Base-by-base conservation (phyloP, 2,329 filamentous ascomycete species). In the Drechslera avenae region DNA sequence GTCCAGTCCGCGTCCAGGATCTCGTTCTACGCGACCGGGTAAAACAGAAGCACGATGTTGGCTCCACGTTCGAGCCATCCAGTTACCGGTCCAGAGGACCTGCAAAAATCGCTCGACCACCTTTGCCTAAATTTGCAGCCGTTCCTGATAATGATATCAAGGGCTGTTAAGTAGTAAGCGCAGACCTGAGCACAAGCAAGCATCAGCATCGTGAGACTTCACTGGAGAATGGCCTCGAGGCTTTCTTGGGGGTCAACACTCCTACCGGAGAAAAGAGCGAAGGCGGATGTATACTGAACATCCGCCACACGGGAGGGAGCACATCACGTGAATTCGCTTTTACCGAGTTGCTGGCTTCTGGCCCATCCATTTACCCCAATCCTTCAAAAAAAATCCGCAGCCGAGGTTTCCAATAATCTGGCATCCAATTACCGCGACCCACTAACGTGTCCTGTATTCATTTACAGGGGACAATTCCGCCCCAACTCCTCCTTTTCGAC, bases 241-340 rank as follows among this genome's bases (percentile, higher is more conserved):
- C 21, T 8, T 23, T 23, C 21, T 23, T 8, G 6, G 21, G 6
- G 7, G 21, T 8, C 21, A 23, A 23, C 9, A 5, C 21, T 23
- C 7, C n/a, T 21, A 37, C 35, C 4, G 18, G 23, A 10, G 9
- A 19, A 13, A 30, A 37, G 21, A 45, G 23, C n/a, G 7, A 36
- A 37, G 18, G 16, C 42, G 21, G 21, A 23, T 23, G 6, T 23
- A 23, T 23, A 23, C 21, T 23, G 5, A 14, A 14, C 21, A 39
- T 21, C 47, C 43, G 30, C 36, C 46, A 53, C 50, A 37, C 50
- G 54, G 48, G 46, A 49, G 36, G 43, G 48, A 28, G 30, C n/a
- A 32, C 21, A 41, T 18, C 16, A 31, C 19, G 12, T 49, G 30
- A 46, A 42, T 54, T 46, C 41, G 50, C 46, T 35, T 46, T 37